Conservation (phyloP, 2,329 filamentous ascomycete species). For the Calonectria montana region DNA sequence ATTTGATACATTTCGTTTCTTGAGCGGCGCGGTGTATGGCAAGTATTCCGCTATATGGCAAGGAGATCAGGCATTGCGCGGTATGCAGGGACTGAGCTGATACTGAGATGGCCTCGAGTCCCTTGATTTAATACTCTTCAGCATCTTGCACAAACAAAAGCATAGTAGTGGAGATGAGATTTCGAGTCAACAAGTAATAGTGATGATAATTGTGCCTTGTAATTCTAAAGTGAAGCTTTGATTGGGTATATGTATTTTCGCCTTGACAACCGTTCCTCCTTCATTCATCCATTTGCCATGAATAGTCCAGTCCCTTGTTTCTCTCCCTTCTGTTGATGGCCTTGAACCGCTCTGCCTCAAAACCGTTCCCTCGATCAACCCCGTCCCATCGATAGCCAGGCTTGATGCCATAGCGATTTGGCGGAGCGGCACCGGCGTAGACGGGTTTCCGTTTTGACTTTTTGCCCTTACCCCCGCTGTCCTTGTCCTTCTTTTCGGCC, state of each 20-base stretch:
- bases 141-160: background rate
- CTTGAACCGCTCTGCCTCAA: slow-evolving; percentile 93
- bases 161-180: background rate
- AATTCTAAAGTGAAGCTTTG: background rate
- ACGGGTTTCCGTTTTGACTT: slow-evolving; percentile 65
- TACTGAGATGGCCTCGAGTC: background rate
- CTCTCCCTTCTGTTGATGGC: slow-evolving; percentile 83
- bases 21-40: background rate
- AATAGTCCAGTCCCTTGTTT: slow-evolving; percentile 84
- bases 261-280: background rate
- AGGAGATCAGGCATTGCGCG: background rate
- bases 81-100: background rate
- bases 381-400: slow-evolving; percentile 98
- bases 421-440: slow-evolving; percentile 83
- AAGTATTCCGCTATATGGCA: background rate
- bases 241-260: slow-evolving; percentile 3
- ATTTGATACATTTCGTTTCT: slow-evolving; percentile 16
- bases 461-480: slow-evolving; percentile 42
- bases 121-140: slow-evolving; percentile 12
- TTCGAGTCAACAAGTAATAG: background rate
- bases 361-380: slow-evolving; percentile 92
- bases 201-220: background rate
- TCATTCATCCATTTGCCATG: slow-evolving; percentile 96
- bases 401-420: slow-evolving; percentile 93
- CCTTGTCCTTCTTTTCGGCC: slow-evolving; percentile 55